Evolutionary conservation across 305 asterid species (phyloP), one percentile per base, ranked within the genome.

Genomic region (Fraxinus albicans): DNA sequence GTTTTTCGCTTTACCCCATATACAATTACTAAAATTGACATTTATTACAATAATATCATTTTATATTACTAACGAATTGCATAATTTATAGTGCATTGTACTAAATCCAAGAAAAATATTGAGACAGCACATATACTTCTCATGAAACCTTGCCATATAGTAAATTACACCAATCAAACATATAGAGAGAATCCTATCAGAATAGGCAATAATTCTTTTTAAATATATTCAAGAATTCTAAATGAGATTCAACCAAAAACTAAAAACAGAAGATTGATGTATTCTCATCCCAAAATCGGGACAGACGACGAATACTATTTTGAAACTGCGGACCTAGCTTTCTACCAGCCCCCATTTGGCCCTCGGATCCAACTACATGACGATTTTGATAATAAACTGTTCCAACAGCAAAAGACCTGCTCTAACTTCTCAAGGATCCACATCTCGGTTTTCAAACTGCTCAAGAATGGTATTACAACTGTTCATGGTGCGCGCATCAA

Each of bases 401-500:
- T 72, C 40, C 77, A 33, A 31, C 27, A 33, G 10, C 47, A 67
- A 27, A 67, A 9, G 42, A 12, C 25, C 0, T 17, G 77, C 15
- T 72, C 44, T 33, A 83, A 83, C 78, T 78, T 69, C 73, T 86
- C 87, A 89, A 17, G 90, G 81, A 72, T 90, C 92, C 27, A 67
- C 38, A 23, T 85, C 91, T 60, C 85, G 86, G 78, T 67, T 89
- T 89, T 85, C 92, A 79, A 79, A 74, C 80, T 89, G 87, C 84
- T 93, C 95, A 17, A 97, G 85, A 77, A 90, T 88, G 21, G 90
- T 17, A 78, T 89, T 94, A 84, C 99, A 97, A 36, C 67, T 91
- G 90, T 95, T 92, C 95, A 97, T 90, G 1, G 92, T 77, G 34
- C 94, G 97, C 1, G 94, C 92, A 81, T 94, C 99, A 44, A 95